phyloP scores from a whole-genome alignment of 495 filamentous ascomycete species.

The Daldinia decipiens region DNA sequence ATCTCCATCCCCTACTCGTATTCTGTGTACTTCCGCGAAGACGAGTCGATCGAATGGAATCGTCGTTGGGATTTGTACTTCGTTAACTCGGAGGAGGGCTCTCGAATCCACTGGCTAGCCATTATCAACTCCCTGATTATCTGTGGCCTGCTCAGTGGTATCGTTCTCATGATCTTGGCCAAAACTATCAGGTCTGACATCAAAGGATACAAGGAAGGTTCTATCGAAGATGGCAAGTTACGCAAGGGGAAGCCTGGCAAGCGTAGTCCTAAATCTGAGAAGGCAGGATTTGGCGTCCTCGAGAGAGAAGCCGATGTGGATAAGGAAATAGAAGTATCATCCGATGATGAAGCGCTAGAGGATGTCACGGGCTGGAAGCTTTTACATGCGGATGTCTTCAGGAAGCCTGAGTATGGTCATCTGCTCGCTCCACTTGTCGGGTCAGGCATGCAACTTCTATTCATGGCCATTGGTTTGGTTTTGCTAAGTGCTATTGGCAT shows the following conservation, averaged over 20 bases:
- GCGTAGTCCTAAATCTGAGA: slow-evolving; percentile 61
- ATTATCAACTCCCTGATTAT: slow-evolving; percentile 93
- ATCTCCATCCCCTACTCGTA: slow-evolving; percentile 89
- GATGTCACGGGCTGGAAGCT: slow-evolving; percentile 94
- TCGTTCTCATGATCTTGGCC: slow-evolving; percentile 86
- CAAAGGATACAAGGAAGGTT: slow-evolving; percentile 72
- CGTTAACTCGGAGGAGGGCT: slow-evolving; percentile 86
- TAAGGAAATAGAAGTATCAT: slow-evolving; percentile 64
- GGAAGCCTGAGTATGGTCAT: slow-evolving; percentile 75
- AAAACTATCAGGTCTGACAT: slow-evolving; percentile 86
- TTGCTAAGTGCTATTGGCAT: slow-evolving; percentile 84
- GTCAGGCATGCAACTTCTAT: slow-evolving; percentile 88
- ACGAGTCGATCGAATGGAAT: slow-evolving; percentile 82
- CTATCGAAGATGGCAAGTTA: slow-evolving; percentile 73
- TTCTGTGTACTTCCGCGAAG: slow-evolving; percentile 91
- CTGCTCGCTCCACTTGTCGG: slow-evolving; percentile 87
- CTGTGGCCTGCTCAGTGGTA: slow-evolving; percentile 79
- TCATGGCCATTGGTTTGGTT: slow-evolving; percentile 83
- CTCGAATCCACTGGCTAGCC: slow-evolving; percentile 89
- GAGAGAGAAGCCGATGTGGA: slow-evolving; percentile 72
- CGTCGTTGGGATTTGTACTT: slow-evolving; percentile 95
- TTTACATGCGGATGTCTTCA: slow-evolving; percentile 94
- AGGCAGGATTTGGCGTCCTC: slow-evolving; percentile 68
- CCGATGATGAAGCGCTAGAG: slow-evolving; percentile 82
- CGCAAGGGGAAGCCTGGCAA: slow-evolving; percentile 43